phyloP scores from a whole-genome alignment of 768 basidiomycete genomes.

The Leucogyrophana mollusca region DNA sequence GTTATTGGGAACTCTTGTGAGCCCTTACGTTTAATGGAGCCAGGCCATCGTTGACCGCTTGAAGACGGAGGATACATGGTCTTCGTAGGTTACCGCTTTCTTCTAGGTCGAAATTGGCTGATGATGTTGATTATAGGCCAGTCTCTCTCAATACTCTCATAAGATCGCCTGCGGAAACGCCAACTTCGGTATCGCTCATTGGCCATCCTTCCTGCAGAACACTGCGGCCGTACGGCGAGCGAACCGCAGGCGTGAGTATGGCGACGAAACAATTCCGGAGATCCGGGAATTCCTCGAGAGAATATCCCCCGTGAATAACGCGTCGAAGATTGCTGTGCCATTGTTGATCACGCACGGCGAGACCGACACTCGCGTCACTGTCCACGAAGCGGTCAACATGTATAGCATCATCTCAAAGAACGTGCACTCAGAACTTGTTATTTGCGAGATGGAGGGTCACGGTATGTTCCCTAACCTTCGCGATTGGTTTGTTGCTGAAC shows the following conservation, averaged over 20 bases:
- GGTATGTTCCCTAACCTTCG: slow-evolving; percentile 24
- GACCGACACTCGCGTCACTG: slow-evolving; percentile 37
- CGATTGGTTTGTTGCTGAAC: slow-evolving; percentile 3
- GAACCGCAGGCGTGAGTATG: slow-evolving; percentile 37
- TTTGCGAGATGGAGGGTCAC: slow-evolving; percentile 42
- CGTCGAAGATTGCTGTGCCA: slow-evolving; percentile 34
- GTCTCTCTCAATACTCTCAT: slow-evolving; percentile 40
- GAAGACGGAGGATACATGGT: slow-evolving; percentile 42
- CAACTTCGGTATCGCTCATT: slow-evolving; percentile 40
- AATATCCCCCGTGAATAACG: slow-evolving; percentile 39
- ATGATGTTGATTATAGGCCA: slow-evolving; percentile 25
- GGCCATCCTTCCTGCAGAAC: slow-evolving; percentile 41
- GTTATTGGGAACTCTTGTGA: slow-evolving; percentile 42
- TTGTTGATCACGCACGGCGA: slow-evolving; percentile 43
- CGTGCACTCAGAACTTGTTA: slow-evolving; percentile 35
- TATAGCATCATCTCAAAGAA: slow-evolving; percentile 21
- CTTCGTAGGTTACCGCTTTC: slow-evolving; percentile 25
- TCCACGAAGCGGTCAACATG: slow-evolving; percentile 39
- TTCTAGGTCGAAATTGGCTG: not conserved
- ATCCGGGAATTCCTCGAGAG: slow-evolving; percentile 37
- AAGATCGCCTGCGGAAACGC: slow-evolving; percentile 40
- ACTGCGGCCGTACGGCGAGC: slow-evolving; percentile 36
- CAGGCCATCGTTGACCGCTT: not conserved
- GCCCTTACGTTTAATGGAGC: slow-evolving; percentile 3
- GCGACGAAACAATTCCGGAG: slow-evolving; percentile 37